Conservation (phyloP, 768 basidiomycete species). For the Termitomyces sp. region DNA sequence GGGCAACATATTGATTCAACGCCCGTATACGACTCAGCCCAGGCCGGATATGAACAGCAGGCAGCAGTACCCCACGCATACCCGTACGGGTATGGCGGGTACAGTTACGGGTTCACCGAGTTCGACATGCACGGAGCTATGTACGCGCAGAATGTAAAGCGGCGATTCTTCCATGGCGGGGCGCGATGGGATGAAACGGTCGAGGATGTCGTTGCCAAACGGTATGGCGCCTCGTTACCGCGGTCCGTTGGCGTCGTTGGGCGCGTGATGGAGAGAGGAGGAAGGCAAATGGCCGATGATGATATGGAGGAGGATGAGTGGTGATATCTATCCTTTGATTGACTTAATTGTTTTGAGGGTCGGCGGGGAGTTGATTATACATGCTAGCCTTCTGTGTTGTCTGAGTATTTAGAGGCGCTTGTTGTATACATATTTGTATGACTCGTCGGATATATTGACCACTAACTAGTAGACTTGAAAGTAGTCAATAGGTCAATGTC, state of each 20-base stretch:
- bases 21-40: slow-evolving; percentile 32
- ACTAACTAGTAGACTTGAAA: background rate
- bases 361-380: too few species aligned
- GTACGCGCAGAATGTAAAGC: slow-evolving; percentile 29
- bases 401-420: background rate
- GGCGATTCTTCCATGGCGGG: slow-evolving; percentile 59
- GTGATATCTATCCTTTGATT: slow-evolving; percentile 16
- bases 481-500: background rate
- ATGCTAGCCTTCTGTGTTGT: background rate
- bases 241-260: slow-evolving; percentile 8
- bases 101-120: slow-evolving; percentile 36
- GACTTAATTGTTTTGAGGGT: background rate
- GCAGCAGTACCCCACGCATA: background rate
- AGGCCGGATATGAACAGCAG: background rate
- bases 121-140: slow-evolving; percentile 31
- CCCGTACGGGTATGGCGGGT: slow-evolving; percentile 35
- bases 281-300: slow-evolving; percentile 13
- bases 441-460: background rate
- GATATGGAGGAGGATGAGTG: slow-evolving; percentile 24
- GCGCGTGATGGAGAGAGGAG: slow-evolving; percentile 22
- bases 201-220: slow-evolving; percentile 19
- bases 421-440: slow-evolving; percentile 1
- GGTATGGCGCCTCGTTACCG: slow-evolving; percentile 14
- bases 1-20: slow-evolving; percentile 53
- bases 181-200: slow-evolving; percentile 31